Evolutionary conservation across 371 early-diverging fungal species (phyloP).

Genomic region (Mucor racemosus): DNA sequence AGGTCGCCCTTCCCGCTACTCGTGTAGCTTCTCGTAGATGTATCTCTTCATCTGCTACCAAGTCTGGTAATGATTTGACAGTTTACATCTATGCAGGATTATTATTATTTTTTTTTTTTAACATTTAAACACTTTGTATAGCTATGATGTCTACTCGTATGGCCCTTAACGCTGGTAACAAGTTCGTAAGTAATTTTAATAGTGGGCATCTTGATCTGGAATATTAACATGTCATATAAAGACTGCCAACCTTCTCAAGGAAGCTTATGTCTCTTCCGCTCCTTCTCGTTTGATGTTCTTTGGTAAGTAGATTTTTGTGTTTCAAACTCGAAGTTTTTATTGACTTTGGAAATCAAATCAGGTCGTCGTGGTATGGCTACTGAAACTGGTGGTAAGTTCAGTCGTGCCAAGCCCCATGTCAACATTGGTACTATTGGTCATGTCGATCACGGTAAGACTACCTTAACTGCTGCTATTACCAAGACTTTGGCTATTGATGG

Average conservation of each 20-base stretch:
- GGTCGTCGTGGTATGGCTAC: conserved; percentile 55
- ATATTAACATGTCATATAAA: neutral
- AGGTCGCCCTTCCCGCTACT: conserved; percentile 51
- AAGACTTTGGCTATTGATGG: conserved; percentile 81
- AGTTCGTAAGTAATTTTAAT: conserved; percentile 36
- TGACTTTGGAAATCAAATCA: conserved; percentile 9
- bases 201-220: no score
- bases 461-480: conserved; percentile 99
- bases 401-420: conserved; percentile 94
- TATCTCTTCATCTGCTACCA: conserved; percentile 43
- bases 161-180: conserved; percentile 51
- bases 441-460: conserved; percentile 99
- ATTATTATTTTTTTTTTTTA: neutral
- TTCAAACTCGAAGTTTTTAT: neutral
- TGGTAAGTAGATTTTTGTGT: conserved; percentile 27
- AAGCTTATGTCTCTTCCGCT: conserved; percentile 43
- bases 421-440: conserved; percentile 99
- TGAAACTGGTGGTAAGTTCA: conserved; percentile 61
- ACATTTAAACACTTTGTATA: neutral
- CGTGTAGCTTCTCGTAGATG: conserved; percentile 57
- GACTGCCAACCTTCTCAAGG: conserved; percentile 48
- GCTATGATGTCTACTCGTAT: conserved; percentile 46
- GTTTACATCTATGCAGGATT: conserved; percentile 1
- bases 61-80: conserved; percentile 36
- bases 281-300: conserved; percentile 51